Evolutionary conservation across 306 rosid species (phyloP).

Genomic region (Dalbergia cochinchinensis): DNA sequence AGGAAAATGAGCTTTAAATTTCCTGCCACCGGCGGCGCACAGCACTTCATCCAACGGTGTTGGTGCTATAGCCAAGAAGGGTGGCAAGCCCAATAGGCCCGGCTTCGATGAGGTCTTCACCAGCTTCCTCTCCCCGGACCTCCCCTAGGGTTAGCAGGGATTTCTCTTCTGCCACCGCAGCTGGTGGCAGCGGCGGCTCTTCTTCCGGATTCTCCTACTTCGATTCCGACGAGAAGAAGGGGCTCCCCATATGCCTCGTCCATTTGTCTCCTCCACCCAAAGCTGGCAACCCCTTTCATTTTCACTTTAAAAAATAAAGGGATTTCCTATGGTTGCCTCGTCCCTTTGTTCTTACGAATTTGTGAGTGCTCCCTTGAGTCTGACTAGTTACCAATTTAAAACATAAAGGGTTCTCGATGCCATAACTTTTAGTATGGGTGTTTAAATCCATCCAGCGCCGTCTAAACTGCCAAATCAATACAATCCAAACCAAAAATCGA

Average conservation of each 20-base stretch:
- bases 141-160: conserved; percentile 72
- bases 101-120: conserved; percentile 59
- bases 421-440: no score
- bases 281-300: conserved; percentile 54
- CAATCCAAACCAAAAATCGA: no score
- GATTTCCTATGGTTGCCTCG: no score
- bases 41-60: conserved; percentile 24
- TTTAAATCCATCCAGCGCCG: no score
- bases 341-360: no score
- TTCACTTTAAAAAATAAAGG: no score
- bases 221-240: conserved; percentile 66
- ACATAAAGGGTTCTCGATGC: no score
- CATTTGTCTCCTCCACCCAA: conserved; percentile 56
- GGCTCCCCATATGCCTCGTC: conserved; percentile 82
- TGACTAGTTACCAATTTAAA: no score
- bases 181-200: conserved; percentile 30
- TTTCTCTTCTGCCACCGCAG: conserved; percentile 33
- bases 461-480: no score
- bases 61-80: neutral
- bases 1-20: no score
- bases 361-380: no score
- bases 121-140: conserved; percentile 42
- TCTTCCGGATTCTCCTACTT: conserved; percentile 46
- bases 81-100: conserved; percentile 43
- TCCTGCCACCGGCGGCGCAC: neutral